These are phyloP conservation scores for Saccharum officinarum DNA, from an alignment of 176 grass and related monocot genomes.

Conservation along the genomic window DNA sequence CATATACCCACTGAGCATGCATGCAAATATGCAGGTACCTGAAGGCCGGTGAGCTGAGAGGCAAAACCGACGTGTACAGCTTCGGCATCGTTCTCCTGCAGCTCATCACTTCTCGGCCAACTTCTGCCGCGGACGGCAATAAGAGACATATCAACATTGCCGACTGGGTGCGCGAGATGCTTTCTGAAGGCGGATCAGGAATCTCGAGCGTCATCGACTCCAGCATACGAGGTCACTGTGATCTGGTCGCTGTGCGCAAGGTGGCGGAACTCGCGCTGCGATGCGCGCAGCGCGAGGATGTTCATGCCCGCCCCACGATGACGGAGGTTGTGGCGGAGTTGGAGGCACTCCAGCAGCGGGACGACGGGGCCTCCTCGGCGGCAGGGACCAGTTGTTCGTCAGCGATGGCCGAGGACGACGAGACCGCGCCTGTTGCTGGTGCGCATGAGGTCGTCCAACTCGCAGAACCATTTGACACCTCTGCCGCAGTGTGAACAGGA, in stretches of 20 bases:
- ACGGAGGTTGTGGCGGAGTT: background rate
- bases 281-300: background rate
- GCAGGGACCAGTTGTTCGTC: too few species aligned
- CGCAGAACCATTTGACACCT: too few species aligned
- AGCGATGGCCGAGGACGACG: too few species aligned
- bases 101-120: background rate
- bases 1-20: too few species aligned
- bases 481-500: too few species aligned
- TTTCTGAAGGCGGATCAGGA: background rate
- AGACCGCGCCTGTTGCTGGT: too few species aligned
- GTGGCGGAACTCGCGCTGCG: background rate
- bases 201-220: background rate
- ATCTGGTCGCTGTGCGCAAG: background rate
- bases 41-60: background rate
- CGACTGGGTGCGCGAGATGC: background rate
- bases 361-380: background rate
- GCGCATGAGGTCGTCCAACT: too few species aligned
- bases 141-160: background rate
- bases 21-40: background rate
- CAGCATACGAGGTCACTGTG: background rate
- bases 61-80: background rate
- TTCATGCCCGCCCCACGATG: background rate
- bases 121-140: background rate
- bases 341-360: background rate
- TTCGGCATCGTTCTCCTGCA: background rate